Evolutionary conservation across 768 basidiomycete species (phyloP), one percentile per base, ranked within the genome.

Genomic region (Amanita pallidorosea): DNA sequence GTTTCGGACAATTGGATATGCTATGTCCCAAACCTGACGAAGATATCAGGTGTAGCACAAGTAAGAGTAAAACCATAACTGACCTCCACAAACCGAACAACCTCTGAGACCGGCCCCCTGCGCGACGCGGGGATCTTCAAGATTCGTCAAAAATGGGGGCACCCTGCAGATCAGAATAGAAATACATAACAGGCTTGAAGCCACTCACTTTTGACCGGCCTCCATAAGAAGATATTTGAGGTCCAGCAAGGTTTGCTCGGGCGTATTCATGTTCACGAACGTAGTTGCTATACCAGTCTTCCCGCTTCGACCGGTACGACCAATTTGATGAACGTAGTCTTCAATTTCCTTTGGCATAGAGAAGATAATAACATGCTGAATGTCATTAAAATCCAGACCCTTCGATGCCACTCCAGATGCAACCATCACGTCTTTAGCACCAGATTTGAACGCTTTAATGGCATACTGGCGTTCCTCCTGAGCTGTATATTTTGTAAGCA

Each of bases 261-360:
- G 78, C 2, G 95, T 96, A 61, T 88, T 89, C 90, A 95, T 95
- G 65, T 98, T 98, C 49, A 98, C 91, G 61, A 99, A 99, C 33
- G 96, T 94, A 31, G 96, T 99, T 29, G 96, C 95, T 51, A 99
- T 97, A 47, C 96, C 96, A 1, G 96, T 99, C 66, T 97, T 97
- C 18, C 96, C 96, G 57, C 88, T 92, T 57, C 96, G 83, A 47
- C 96, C 96, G 6, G 96, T 99, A 54, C 96, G 87, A 23, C 96
- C 96, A 57, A 98, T 98, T 67, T 99, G 95, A 71, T 99, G 96
- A 45, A 98, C 95, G 60, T 99, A 99, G 65, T 99, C 96, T 67
- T 99, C 96, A 55, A 99, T 99, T 70, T 99, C 96, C 66, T 98
- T 99, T 0, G 96, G 96, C 96, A 99, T 98, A 27, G 88, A 84